Base-by-base conservation (phyloP, 345 rosid genomes). In the Gossypium mustelinum region DNA sequence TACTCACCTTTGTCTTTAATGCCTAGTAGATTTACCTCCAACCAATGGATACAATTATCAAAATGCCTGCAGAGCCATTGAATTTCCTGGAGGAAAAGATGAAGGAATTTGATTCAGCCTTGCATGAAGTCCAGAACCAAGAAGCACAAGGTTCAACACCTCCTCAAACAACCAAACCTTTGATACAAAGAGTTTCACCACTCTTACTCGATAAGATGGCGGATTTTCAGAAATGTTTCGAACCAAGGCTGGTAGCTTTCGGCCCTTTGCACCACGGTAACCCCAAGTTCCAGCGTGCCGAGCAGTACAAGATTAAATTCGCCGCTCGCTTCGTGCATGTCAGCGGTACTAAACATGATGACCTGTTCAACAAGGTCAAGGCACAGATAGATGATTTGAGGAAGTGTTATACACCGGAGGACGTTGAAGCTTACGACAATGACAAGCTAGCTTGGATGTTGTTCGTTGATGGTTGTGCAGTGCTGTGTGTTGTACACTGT, bases 191-290 rank as follows among this genome's bases (percentile, higher is more conserved):
- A 29, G 45, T 61, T 61, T n/a, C 66, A 7, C 43, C 18, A 0
- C 5, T 16, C 11, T 11, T 61, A 29, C 0, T 0, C 11, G 2
- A 16, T 0, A 14, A 0, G 11, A 62, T 2, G 65, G 39, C 0
- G 9, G 64, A 60, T 60, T 60, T 60, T 27, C 25, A 6, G 41
- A 60, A 60, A 65, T 72, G 72, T 47, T 81, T 39, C 9, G 60
- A 78, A 13, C 81, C 79, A 4, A 20, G 59, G 18, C 56, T 68
- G 55, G 57, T 81, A 43, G 27, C 78, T 3, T 3, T 82, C 4
- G 84, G 80, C 16, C 78, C 84, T 65, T 45, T 75, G 10, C 84
- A 76, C 44, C 82, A 68, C 10, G 41, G n/a, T 1, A 27, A 75
- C 14, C 43, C 64, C 3, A 25, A 48, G 16, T 39, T 78, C 34